A percentile compares a stretch with the other conserved stretches of the same genome.
Conservation (phyloP, 345 rosid genomes). For the Cardamine occulta region DNA sequence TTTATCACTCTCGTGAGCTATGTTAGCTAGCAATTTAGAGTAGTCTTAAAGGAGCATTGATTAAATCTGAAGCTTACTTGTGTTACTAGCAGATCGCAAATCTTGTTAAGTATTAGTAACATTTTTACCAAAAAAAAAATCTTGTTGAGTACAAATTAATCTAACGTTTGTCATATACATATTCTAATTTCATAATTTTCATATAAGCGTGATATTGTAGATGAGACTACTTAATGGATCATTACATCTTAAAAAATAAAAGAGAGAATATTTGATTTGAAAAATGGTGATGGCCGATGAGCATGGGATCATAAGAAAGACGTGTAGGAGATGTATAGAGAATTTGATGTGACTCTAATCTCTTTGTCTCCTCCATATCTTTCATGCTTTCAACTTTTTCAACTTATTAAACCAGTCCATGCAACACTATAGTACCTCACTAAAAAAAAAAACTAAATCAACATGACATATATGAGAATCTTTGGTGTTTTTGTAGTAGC, state of each 20-base stretch:
- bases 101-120: background rate
- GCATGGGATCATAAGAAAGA: slow-evolving; percentile 34
- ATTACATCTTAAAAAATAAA: background rate
- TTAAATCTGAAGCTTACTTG: background rate
- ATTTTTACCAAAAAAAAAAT: background rate
- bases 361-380: slow-evolving; percentile 42
- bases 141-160: background rate
- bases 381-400: slow-evolving; percentile 38
- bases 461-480: slow-evolving; percentile 12
- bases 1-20: too few relatives aligned
- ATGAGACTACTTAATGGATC: background rate
- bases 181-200: background rate
- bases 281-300: slow-evolving; percentile 33
- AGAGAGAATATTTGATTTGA: background rate
- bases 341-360: slow-evolving; percentile 39
- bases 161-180: background rate
- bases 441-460: background rate
- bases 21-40: too few relatives aligned
- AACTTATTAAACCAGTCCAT: slow-evolving; percentile 33
- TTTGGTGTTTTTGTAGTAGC: slow-evolving; percentile 24
- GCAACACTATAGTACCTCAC: slow-evolving; percentile 19
- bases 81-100: background rate
- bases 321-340: slow-evolving; percentile 41
- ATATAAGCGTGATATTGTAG: background rate
- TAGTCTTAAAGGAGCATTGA: too few relatives aligned